A percentile compares a stretch with the other conserved stretches of the same genome.
Conservation (phyloP, 129 eudicot species). For the Centaurea solstitialis region DNA sequence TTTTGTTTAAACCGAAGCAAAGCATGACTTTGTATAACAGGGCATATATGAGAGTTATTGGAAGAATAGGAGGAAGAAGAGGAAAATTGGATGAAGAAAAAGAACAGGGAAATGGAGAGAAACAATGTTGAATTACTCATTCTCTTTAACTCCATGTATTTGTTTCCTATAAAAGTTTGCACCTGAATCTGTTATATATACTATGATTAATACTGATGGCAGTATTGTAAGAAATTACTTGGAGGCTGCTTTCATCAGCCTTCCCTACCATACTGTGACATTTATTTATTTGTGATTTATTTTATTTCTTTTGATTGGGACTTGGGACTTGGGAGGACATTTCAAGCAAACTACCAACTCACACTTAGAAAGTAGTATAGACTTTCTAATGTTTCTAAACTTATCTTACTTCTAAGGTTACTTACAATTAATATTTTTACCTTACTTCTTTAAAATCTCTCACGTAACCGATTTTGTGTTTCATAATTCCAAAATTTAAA, state of each 20-base stretch:
- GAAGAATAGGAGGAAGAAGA: not conserved
- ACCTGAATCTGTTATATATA: not conserved
- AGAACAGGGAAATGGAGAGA: not conserved
- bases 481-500: not conserved
- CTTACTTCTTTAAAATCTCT: not conserved
- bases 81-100: not conserved
- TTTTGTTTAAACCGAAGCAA: not conserved
- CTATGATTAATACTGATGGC: not conserved
- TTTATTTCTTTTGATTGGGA: not conserved
- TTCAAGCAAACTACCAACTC: too few species aligned
- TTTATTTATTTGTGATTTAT: not conserved
- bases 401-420: too few species aligned
- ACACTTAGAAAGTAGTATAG: too few species aligned
- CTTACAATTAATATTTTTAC: too few species aligned
- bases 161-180: not conserved
- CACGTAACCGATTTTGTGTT: not conserved
- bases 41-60: not conserved
- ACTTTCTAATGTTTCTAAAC: too few species aligned
- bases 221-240: not conserved
- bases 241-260: not conserved
- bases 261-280: not conserved
- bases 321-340: not conserved
- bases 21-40: not conserved
- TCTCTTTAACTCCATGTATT: not conserved
- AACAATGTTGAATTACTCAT: not conserved